These are phyloP conservation scores for Paramecium caudatum DNA, from an alignment of 73 alveolate genomes.

Conservation along the genomic window DNA sequence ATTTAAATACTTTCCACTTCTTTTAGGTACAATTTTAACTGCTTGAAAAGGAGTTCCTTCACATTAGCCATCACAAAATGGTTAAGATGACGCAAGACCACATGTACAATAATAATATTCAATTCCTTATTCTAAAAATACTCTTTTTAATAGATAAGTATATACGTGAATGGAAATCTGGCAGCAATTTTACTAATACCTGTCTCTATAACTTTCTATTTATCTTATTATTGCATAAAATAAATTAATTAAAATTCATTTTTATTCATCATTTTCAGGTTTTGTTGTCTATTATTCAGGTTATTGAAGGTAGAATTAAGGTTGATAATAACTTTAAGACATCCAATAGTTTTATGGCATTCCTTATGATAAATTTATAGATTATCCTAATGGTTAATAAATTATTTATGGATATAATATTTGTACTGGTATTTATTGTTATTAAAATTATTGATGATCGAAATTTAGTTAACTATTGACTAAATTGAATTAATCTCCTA, in stretches of 20 bases:
- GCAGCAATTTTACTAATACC: constrained; percentile 43
- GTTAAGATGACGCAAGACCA: constrained; percentile 24
- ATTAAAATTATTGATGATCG: constrained; percentile 21
- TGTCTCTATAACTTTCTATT: constrained; percentile 19
- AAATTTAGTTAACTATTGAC: constrained; percentile 35
- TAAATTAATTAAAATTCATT: constrained; percentile 38
- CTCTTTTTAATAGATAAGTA: not conserved
- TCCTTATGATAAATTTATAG: constrained; percentile 36
- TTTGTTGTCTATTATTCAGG: not conserved
- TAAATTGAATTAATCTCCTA: constrained; percentile 9
- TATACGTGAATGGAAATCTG: constrained; percentile 62
- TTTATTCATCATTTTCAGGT: not conserved
- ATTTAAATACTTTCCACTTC: constrained; percentile 9
- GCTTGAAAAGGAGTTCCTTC: constrained; percentile 57
- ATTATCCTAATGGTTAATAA: constrained; percentile 39
- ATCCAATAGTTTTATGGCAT: constrained; percentile 57
- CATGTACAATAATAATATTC: constrained; percentile 59
- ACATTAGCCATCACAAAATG: constrained; percentile 49
- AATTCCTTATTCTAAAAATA: constrained; percentile 40
- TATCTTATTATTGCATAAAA: constrained; percentile 18
- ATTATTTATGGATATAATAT: constrained; percentile 28
- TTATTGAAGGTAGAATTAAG: not conserved
- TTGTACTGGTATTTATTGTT: constrained; percentile 51
- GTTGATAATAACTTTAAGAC: constrained; percentile 16
- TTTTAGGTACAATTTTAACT: not conserved